Percentiles rank a stretch among this genome's conserved stretches.
Conservation (phyloP, 2,329 filamentous ascomycete genomes). For the Phaeoacremonium minimum region DNA sequence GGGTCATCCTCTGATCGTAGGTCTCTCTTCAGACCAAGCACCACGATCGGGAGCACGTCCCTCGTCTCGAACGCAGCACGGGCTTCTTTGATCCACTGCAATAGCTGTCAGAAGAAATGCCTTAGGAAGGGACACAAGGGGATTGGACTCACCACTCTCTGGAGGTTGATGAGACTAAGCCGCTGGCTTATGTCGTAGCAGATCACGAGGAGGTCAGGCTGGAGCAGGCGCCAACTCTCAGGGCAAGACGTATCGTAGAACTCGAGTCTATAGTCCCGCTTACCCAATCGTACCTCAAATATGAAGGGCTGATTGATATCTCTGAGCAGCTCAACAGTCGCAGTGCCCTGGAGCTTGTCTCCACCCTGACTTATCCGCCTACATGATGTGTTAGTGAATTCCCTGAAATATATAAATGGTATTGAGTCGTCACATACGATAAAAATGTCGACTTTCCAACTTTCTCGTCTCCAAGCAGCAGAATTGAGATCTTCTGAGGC, state of each 20-base stretch:
- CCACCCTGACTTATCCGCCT: slow-evolving; percentile 49
- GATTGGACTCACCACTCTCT: slow-evolving; percentile 41
- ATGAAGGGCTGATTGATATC: slow-evolving; percentile 58
- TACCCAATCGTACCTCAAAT: slow-evolving; percentile 47
- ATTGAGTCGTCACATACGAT: slow-evolving; percentile 40
- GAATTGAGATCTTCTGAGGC: slow-evolving; percentile 42
- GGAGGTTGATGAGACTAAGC: slow-evolving; percentile 53
- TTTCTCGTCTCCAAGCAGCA: slow-evolving; percentile 54
- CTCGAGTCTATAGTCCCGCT: slow-evolving; percentile 46
- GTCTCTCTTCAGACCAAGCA: slow-evolving; percentile 59
- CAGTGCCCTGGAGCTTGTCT: slow-evolving; percentile 17
- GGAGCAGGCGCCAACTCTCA: slow-evolving; percentile 53
- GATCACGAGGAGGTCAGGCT: slow-evolving; percentile 53
- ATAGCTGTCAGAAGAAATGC: slow-evolving; percentile 2
- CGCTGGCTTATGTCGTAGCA: slow-evolving; percentile 61
- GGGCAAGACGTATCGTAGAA: slow-evolving; percentile 57
- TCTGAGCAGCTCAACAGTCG: slow-evolving; percentile 43
- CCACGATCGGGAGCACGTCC: slow-evolving; percentile 47
- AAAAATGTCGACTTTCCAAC: slow-evolving; percentile 60
- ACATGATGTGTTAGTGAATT: slow-evolving; percentile 2
- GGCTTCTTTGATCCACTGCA: slow-evolving; percentile 55
- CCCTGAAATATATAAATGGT: slow-evolving; percentile 6
- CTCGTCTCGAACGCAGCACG: slow-evolving; percentile 40
- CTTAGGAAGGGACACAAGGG: neutral
- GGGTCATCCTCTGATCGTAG: slow-evolving; percentile 53